Conservation (phyloP, 106 monocot species). For the Apostasia ramifera region DNA sequence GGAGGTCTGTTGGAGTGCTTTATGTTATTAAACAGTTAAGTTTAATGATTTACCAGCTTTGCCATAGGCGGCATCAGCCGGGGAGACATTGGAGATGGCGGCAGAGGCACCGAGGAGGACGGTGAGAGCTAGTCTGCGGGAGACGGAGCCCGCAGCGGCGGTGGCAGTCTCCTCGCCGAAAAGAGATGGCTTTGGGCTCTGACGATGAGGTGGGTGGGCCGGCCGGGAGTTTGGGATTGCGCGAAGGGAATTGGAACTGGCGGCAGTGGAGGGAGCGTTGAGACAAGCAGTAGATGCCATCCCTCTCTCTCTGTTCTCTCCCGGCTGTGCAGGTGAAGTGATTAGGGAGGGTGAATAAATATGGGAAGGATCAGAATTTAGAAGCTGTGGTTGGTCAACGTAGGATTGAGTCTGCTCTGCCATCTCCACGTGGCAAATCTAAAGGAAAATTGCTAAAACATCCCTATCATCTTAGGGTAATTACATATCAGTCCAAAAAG, state of each 20-base stretch:
- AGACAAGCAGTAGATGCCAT: constrained; percentile 93
- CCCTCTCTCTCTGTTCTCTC: constrained; percentile 13
- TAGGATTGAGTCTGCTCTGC: constrained; percentile 4
- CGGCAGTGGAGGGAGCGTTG: constrained; percentile 47
- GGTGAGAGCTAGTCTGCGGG: constrained; percentile 69
- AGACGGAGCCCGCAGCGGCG: constrained; percentile 27
- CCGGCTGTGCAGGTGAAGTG: background rate
- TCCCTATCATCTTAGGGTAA: too few species aligned
- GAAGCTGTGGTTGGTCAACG: constrained; percentile 48
- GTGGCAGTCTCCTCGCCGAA: constrained; percentile 21
- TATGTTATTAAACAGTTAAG: too few species aligned
- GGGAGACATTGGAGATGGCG: constrained; percentile 51
- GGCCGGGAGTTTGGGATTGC: constrained; percentile 16
- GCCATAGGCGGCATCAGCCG: constrained; percentile 88
- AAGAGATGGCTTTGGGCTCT: too few species aligned
- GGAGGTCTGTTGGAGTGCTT: too few species aligned
- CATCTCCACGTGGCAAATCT: background rate
- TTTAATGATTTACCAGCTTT: constrained; percentile 92
- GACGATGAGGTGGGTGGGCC: constrained; percentile 49
- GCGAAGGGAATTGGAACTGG: too few species aligned
- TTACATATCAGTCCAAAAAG: too few species aligned
- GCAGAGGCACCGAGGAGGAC: constrained; percentile 70
- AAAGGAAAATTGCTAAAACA: too few species aligned
- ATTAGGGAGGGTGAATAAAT: constrained; percentile 15
- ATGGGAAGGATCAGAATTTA: constrained; percentile 60